These are phyloP conservation scores for Sinapis alba DNA, from an alignment of 441 rosid species.

Conservation along the genomic window DNA sequence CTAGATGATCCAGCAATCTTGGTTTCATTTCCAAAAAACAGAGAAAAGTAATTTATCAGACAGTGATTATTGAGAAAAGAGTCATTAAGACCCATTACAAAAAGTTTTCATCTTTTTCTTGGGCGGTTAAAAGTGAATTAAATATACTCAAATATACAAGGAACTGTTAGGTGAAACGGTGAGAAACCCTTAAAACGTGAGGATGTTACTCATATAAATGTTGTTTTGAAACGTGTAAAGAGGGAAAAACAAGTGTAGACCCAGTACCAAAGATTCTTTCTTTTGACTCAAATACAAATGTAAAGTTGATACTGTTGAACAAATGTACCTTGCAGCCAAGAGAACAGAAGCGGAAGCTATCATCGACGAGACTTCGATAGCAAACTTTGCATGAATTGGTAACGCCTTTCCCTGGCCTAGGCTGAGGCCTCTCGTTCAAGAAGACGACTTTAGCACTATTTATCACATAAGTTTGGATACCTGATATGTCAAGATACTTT, in stretches of 20 bases:
- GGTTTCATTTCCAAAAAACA: slow-evolving; percentile 3
- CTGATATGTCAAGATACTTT: slow-evolving; percentile 77
- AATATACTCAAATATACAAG: background rate
- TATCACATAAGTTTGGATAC: slow-evolving; percentile 89
- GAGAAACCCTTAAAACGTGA: background rate
- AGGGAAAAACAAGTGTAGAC: slow-evolving; percentile 14
- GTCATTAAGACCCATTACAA: slow-evolving; percentile 2
- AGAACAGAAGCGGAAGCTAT: slow-evolving; percentile 94
- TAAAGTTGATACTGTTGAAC: slow-evolving; percentile 14
- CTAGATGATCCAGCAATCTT: slow-evolving; percentile 80
- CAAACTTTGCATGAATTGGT: slow-evolving; percentile 95
- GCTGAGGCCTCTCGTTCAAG: slow-evolving; percentile 94
- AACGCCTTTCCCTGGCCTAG: slow-evolving; percentile 93
- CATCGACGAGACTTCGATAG: slow-evolving; percentile 88
- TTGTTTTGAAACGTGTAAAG: slow-evolving; percentile 30
- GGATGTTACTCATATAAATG: background rate
- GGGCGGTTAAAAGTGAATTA: slow-evolving; percentile 2
- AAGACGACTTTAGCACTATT: slow-evolving; percentile 97
- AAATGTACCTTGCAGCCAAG: slow-evolving; percentile 93
- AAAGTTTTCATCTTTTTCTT: slow-evolving; percentile 27
- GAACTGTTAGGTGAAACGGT: slow-evolving; percentile 17
- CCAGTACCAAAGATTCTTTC: slow-evolving; percentile 18
- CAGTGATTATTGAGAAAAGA: background rate
- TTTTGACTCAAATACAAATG: background rate
- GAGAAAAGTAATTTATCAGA: slow-evolving; percentile 16